Evolutionary conservation across 148 eudicot species (phyloP).

Genomic region (Oxyria digyna): DNA sequence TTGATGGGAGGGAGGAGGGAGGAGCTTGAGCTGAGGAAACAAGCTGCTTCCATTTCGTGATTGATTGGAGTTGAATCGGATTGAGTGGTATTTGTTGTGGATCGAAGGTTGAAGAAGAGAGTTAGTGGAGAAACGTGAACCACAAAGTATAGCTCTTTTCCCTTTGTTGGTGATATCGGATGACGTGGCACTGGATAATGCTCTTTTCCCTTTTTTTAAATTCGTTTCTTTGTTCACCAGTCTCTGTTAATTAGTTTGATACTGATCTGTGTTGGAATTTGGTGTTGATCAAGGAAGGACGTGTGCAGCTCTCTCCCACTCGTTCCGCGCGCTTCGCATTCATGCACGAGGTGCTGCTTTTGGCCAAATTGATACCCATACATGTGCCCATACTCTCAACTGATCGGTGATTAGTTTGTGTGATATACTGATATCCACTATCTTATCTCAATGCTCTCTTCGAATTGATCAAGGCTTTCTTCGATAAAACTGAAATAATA

Average conservation of each 20-base stretch:
- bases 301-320: neutral
- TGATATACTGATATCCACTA: too few species aligned
- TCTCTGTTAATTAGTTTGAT: too few species aligned
- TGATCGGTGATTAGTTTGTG: too few species aligned
- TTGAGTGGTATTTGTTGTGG: neutral
- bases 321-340: neutral
- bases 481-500: too few species aligned
- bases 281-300: too few species aligned
- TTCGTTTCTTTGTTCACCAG: neutral
- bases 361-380: too few species aligned
- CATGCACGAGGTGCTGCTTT: too few species aligned
- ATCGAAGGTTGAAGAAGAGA: neutral
- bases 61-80: conserved; percentile 4
- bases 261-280: too few species aligned
- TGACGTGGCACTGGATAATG: conserved; percentile 4
- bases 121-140: conserved; percentile 2
- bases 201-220: neutral
- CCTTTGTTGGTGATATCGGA: too few species aligned
- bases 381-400: too few species aligned
- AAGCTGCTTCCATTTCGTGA: conserved; percentile 64
- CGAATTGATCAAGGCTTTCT: too few species aligned
- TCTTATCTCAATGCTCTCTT: too few species aligned
- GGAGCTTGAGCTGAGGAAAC: conserved; percentile 53
- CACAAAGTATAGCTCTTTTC: neutral
- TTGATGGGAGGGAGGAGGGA: conserved; percentile 6